Base-by-base conservation (phyloP, 1,284 basidiomycete genomes). In the Coriolopsis trogii region DNA sequence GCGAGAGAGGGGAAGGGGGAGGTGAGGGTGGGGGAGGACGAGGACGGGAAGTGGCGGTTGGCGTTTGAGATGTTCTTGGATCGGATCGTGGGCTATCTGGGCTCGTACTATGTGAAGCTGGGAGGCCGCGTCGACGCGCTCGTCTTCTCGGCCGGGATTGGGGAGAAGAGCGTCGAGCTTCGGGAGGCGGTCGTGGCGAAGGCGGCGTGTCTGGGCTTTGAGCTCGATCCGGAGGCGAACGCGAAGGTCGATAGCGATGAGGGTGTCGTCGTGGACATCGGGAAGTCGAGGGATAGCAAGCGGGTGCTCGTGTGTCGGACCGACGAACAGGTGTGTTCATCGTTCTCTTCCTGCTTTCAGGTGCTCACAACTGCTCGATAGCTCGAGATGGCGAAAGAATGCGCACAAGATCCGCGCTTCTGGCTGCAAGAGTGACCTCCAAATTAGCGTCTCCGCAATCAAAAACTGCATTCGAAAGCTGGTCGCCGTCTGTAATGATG, bases 121-220 rank as follows among this genome's bases (percentile, higher is more conserved):
- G 75, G 78, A 1, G 79, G 79, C 23, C 47, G 71, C 56, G 81
- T 93, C 6, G 88, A 93, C 66, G 91, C 86, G 3, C 67, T 95
- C 25, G 89, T 94, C 8, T 95, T 95, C 66, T 79, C 89, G 0
- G 93, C 92, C 4, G 92, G 92, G 0, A 91, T 95, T 46, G 93
- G 93, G 0, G 93, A 95, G 72, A 77, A 77, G 59, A 82, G 85
- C 44, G 73, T 70, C 6, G 73, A 80, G 55, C 68, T 95, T 51
- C 72, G 93, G 34, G 66, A 71, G 38, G 81, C 82, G 24, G 75
- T 94, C 10, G 74, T 70, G 2, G 66, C 75, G 29, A 73, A 77
- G 38, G 73, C 87, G 20, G 60, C 49, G 20, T 89, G 82, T 67
- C 65, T 93, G 23, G 87, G 87, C 0, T 87, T 86, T 43, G 63